These are phyloP conservation scores for Aeschynomene evenia DNA, from an alignment of 306 rosid genomes.

Conservation along the genomic window DNA sequence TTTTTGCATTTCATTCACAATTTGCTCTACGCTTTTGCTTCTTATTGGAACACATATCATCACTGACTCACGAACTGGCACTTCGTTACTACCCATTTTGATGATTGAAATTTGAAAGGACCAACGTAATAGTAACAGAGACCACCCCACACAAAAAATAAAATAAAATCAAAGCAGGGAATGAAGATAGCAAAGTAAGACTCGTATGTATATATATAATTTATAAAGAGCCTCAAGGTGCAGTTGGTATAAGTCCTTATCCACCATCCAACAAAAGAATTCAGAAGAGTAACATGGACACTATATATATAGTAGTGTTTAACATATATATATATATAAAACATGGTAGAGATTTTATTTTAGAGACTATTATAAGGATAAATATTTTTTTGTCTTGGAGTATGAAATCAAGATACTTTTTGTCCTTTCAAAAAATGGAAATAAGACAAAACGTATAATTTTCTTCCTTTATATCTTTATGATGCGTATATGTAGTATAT, in stretches of 20 bases:
- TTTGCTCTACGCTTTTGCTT: constrained; percentile 35
- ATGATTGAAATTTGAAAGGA: not conserved
- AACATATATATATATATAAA: too few relatives aligned
- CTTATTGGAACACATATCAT: constrained; percentile 39
- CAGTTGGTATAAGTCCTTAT: not conserved
- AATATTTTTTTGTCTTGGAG: too few relatives aligned
- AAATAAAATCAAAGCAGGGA: too few relatives aligned
- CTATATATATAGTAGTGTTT: too few relatives aligned
- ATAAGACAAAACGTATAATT: too few relatives aligned
- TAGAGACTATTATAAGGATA: too few relatives aligned
- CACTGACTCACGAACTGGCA: not conserved
- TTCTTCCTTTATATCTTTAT: too few relatives aligned
- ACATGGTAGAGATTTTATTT: too few relatives aligned
- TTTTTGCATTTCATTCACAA: constrained; percentile 36
- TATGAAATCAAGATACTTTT: too few relatives aligned
- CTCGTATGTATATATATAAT: not conserved
- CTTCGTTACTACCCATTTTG: constrained; percentile 10
- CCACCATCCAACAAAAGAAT: not conserved
- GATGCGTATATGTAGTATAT: too few relatives aligned
- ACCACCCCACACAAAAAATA: not conserved
- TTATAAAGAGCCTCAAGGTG: not conserved
- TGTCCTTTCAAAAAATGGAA: too few relatives aligned
- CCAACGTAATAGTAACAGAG: too few relatives aligned
- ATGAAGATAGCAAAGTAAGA: not conserved
- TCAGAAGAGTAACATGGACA: not conserved